Percentiles rank a stretch among this genome's conserved stretches.
phyloP scores from a whole-genome alignment of 1,284 basidiomycete species.

The Pterulicium gracile region DNA sequence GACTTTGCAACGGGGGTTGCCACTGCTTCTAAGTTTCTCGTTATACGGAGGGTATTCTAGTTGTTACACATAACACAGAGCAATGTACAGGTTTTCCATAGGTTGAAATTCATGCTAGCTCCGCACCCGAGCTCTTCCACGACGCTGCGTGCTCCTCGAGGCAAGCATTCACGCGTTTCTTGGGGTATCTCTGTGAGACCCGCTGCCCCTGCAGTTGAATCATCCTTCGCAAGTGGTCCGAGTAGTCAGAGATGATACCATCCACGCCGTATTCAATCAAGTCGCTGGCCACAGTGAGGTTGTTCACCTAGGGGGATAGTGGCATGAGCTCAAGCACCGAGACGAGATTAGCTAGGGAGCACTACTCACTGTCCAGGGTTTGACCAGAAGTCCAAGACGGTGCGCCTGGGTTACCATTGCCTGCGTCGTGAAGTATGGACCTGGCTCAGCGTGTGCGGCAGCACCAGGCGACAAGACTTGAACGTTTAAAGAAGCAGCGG shows the following conservation, averaged over 20 bases:
- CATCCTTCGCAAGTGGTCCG: conserved; percentile 41
- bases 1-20: too few species aligned
- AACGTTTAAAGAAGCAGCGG: conserved; percentile 56
- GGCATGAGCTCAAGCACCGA: too few species aligned
- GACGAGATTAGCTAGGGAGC: conserved; percentile 5
- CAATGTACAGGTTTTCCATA: too few species aligned
- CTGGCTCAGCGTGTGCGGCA: conserved; percentile 21
- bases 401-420: conserved; percentile 63
- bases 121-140: not conserved
- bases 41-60: too few species aligned
- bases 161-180: conserved; percentile 46
- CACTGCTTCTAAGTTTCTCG: too few species aligned
- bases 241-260: conserved; percentile 66
- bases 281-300: conserved; percentile 47
- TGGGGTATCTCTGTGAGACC: conserved; percentile 43
- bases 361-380: conserved; percentile 60
- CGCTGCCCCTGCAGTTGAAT: conserved; percentile 35
- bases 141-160: conserved; percentile 30
- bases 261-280: conserved; percentile 52
- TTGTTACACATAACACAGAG: too few species aligned
- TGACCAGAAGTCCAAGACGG: conserved; percentile 47
- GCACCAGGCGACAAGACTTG: conserved; percentile 60
- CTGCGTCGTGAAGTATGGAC: conserved; percentile 43
- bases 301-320: conserved; percentile 45
- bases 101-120: not conserved